Percentiles rank a stretch among this genome's conserved stretches.
phyloP scores from a whole-genome alignment of 129 eudicot species.

The Centella asiatica region DNA sequence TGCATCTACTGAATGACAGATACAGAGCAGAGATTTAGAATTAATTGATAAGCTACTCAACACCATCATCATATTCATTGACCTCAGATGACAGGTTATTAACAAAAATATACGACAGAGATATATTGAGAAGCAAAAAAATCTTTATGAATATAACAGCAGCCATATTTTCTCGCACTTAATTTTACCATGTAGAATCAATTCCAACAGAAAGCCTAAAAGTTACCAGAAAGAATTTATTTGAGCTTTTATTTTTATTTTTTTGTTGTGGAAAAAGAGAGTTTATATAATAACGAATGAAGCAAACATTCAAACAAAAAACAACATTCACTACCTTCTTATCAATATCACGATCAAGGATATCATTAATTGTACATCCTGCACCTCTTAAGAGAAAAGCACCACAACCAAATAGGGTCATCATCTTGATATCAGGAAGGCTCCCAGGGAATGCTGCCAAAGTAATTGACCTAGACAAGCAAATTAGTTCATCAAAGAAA shows the following conservation, averaged over 20 bases:
- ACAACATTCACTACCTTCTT: constrained; percentile 40
- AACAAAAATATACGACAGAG: neutral
- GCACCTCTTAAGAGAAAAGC: constrained; percentile 91
- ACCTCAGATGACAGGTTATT: neutral
- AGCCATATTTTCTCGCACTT: neutral
- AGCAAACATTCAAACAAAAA: neutral
- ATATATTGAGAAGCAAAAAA: neutral
- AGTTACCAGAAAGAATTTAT: too few relatives aligned
- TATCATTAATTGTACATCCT: constrained; percentile 91
- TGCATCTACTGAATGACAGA: neutral
- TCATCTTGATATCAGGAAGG: constrained; percentile 80
- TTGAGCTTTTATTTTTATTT: neutral
- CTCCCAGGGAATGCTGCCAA: constrained; percentile 80
- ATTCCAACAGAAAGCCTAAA: neutral
- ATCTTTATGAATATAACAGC: neutral
- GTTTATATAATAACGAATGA: neutral
- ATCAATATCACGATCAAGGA: constrained; percentile 92
- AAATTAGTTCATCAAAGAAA: constrained; percentile 2
- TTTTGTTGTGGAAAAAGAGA: neutral
- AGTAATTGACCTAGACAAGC: constrained; percentile 68
- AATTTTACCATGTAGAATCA: neutral
- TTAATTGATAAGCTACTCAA: too few relatives aligned
- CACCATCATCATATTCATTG: neutral
- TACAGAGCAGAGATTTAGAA: neutral
- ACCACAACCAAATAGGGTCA: constrained; percentile 89